Evolutionary conservation across 306 rosid genomes (phyloP).

Genomic region (Acacia crassicarpa): DNA sequence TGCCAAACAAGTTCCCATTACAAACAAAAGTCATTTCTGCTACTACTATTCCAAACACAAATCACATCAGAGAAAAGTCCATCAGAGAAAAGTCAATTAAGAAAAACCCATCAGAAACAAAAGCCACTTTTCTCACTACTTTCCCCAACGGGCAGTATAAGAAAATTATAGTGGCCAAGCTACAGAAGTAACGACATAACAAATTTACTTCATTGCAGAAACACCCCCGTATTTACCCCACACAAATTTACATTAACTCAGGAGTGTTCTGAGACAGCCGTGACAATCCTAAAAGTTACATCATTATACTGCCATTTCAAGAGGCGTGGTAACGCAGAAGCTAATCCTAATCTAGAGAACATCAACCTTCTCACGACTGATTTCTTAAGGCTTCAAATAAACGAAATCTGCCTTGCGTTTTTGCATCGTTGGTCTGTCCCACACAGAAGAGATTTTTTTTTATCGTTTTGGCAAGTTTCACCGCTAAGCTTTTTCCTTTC

Average conservation of each 20-base stretch:
- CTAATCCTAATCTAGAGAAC: conserved; percentile 36
- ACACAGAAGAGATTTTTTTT: background rate
- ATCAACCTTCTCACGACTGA: conserved; percentile 35
- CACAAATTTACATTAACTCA: conserved; percentile 23
- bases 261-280: background rate
- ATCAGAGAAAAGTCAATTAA: too few relatives aligned
- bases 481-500: conserved; percentile 23
- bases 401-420: conserved; percentile 44
- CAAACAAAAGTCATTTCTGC: too few relatives aligned
- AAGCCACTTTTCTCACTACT: too few relatives aligned
- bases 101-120: too few relatives aligned
- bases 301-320: background rate
- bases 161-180: background rate
- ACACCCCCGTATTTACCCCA: background rate
- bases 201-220: background rate
- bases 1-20: too few relatives aligned
- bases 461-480: background rate
- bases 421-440: conserved; percentile 19
- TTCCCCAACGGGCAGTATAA: too few relatives aligned
- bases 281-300: conserved; percentile 16
- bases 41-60: too few relatives aligned
- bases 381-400: conserved; percentile 42
- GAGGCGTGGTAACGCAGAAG: background rate
- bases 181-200: background rate
- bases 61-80: too few relatives aligned